These are phyloP conservation scores for Lachancea kluyveri DNA, from an alignment of 805 yeast species.

Conservation along the genomic window DNA sequence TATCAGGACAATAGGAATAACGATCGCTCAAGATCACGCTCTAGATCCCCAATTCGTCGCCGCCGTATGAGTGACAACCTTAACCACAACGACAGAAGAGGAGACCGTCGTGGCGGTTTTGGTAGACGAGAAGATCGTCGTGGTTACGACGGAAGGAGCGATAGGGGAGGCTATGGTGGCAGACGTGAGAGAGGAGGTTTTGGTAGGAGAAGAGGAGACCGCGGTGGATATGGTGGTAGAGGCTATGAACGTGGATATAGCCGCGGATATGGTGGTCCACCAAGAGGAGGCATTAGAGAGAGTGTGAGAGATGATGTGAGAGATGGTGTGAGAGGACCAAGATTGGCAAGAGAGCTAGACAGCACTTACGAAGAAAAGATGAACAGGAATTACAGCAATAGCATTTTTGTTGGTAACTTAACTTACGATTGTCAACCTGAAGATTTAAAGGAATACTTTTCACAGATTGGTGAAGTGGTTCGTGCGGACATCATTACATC, in stretches of 20 bases:
- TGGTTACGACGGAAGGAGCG: constrained; percentile 4
- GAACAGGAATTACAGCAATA: constrained; percentile 58
- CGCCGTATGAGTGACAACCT: constrained; percentile 8
- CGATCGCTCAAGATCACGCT: constrained; percentile 15
- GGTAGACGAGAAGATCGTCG: constrained; percentile 23
- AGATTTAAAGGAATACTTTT: constrained; percentile 55
- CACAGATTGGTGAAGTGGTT: constrained; percentile 56
- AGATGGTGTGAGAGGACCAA: constrained; percentile 16
- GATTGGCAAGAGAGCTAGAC: constrained; percentile 19
- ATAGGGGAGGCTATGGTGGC: constrained; percentile 1
- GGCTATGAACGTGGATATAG: constrained; percentile 8
- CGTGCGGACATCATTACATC: constrained; percentile 78
- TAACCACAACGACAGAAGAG: constrained; percentile 2
- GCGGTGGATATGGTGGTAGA: constrained; percentile 8
- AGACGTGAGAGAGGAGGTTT: background rate
- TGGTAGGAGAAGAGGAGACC: background rate
- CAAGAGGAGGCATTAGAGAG: constrained; percentile 22
- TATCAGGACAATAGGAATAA: too few relatives aligned
- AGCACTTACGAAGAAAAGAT: constrained; percentile 33
- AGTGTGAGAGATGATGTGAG: constrained; percentile 5
- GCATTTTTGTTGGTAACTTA: constrained; percentile 68
- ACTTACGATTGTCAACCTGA: constrained; percentile 58
- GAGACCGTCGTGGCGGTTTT: constrained; percentile 12
- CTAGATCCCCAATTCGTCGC: constrained; percentile 21
- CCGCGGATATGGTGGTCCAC: constrained; percentile 30